Evolutionary conservation across 2,329 filamentous ascomycete genomes (phyloP).

Genomic region (Claviceps pazoutovae): DNA sequence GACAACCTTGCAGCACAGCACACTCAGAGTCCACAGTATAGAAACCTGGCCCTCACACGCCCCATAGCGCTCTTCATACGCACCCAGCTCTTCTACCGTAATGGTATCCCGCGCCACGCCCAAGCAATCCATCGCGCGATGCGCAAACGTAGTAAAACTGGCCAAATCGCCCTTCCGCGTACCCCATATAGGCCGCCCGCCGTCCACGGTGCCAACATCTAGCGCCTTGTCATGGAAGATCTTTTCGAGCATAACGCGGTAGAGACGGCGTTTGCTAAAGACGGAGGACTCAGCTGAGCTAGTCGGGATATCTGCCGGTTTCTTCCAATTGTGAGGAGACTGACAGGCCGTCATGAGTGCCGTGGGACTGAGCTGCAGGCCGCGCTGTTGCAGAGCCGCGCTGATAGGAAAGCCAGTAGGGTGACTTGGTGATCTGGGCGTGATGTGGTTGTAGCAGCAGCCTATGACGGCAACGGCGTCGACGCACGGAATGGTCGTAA

Average conservation of each 20-base stretch:
- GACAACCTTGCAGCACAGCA: slow-evolving; percentile 19
- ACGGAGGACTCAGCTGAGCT: slow-evolving; percentile 6
- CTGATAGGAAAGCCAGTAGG: slow-evolving; percentile 26
- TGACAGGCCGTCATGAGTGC: slow-evolving; percentile 21
- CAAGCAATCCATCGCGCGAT: slow-evolving; percentile 13
- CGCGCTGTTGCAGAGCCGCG: slow-evolving; percentile 10
- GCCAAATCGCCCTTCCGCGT: slow-evolving; percentile 16
- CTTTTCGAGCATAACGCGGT: slow-evolving; percentile 16
- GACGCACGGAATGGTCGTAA: slow-evolving; percentile 11
- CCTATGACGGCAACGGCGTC: slow-evolving; percentile 14
- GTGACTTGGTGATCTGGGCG: slow-evolving; percentile 19
- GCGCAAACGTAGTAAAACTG: slow-evolving; percentile 14
- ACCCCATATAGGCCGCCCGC: slow-evolving; percentile 15
- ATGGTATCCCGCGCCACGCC: slow-evolving; percentile 8
- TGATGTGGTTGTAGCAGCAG: slow-evolving; percentile 22
- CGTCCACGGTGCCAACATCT: not conserved
- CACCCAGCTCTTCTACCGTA: slow-evolving; percentile 9
- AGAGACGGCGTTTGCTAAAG: slow-evolving; percentile 15
- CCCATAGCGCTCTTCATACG: slow-evolving; percentile 14
- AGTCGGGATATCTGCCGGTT: slow-evolving; percentile 5
- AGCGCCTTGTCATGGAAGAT: slow-evolving; percentile 14
- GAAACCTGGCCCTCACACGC: slow-evolving; percentile 14
- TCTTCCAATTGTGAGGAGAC: slow-evolving; percentile 20
- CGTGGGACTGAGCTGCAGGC: slow-evolving; percentile 15
- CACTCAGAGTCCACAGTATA: slow-evolving; percentile 19